Evolutionary conservation across 805 yeast genomes (phyloP), one percentile per base, ranked within the genome.

Genomic region (Wickerhamomyces ciferrii): DNA sequence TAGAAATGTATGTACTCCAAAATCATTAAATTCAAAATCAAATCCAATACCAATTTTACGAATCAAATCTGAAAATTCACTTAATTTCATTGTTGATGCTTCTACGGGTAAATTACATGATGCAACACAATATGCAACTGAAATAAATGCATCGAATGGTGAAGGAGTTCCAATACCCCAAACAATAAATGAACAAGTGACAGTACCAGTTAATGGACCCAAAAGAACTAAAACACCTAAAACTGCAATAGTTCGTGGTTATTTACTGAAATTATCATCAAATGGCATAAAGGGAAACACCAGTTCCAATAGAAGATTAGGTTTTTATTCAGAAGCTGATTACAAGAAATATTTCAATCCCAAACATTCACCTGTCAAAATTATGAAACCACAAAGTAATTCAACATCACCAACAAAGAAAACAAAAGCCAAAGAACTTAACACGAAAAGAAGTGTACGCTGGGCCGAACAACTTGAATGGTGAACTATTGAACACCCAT

Each of bases 101-200:
- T 75, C 80, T 56, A 79, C 82, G 35, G 86, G 87, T 0, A 68
- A 67, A 47, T 55, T 79, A 15, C 74, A 72, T 51, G 87, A 83
- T 55, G 87, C 87, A 10, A 82, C 87, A 3, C 76, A 73, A 52
- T 82, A 77, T 61, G 89, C 86, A 2, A 83, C 88, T 1, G 87
- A 82, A 58, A 68, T 83, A 47, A 83, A 83, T 58, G 73, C 87
- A 0, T 70, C 76, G 34, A 81, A 80, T 54, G 72, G 84, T 48
- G 77, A 74, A 49, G 86, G 84, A 9, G 75, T 83, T 42, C 81
- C 83, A 13, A 60, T 82, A 17, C 89, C 87, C 0, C 81, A 75
- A 47, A 73, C 71, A 45, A 66, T 68, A 2, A 74, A 76, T 47
- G 86, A 81, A 55, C 66, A 78, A 18, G 85, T 81, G 5, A 79